Evolutionary conservation across 2,329 filamentous ascomycete genomes (phyloP).

Genomic region (Phyllosticta citriasiana): DNA sequence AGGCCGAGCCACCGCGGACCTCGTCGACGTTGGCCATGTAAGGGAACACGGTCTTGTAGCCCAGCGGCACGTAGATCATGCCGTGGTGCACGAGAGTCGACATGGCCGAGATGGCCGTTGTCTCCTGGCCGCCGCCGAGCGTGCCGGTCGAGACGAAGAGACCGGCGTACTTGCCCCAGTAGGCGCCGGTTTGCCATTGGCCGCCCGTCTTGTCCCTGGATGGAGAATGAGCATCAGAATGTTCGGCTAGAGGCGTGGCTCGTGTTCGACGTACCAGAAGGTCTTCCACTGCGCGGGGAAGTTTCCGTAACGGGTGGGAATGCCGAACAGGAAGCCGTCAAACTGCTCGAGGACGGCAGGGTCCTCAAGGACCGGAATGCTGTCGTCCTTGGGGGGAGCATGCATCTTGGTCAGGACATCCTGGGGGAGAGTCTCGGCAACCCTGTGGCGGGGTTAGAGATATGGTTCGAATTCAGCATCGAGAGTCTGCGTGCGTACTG

Average conservation of each 20-base stretch:
- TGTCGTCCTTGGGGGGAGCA: conserved; percentile 64
- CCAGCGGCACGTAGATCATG: conserved; percentile 90
- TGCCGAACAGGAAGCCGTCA: conserved; percentile 85
- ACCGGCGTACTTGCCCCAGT: conserved; percentile 81
- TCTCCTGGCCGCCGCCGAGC: conserved; percentile 85
- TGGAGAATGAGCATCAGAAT: background rate
- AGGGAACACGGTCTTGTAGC: conserved; percentile 72
- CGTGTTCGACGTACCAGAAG: conserved; percentile 52
- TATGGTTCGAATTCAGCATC: background rate
- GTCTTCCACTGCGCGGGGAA: conserved; percentile 93
- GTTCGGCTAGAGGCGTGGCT: conserved; percentile 42
- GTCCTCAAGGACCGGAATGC: conserved; percentile 52
- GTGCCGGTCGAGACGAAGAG: conserved; percentile 83
- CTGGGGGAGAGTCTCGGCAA: conserved; percentile 74
- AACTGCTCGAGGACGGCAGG: conserved; percentile 58
- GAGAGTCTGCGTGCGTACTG: conserved; percentile 46
- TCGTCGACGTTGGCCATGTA: conserved; percentile 62
- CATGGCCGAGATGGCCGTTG: conserved; percentile 69
- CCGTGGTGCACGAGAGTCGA: conserved; percentile 88
- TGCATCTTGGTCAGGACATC: conserved; percentile 87
- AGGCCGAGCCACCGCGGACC: conserved; percentile 77
- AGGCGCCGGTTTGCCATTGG: conserved; percentile 70
- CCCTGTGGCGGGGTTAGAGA: conserved; percentile 32
- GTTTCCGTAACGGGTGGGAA: conserved; percentile 94
- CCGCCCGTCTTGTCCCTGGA: conserved; percentile 65